Evolutionary conservation across 306 rosid genomes (phyloP).

Genomic region (Fragaria ananassa): DNA sequence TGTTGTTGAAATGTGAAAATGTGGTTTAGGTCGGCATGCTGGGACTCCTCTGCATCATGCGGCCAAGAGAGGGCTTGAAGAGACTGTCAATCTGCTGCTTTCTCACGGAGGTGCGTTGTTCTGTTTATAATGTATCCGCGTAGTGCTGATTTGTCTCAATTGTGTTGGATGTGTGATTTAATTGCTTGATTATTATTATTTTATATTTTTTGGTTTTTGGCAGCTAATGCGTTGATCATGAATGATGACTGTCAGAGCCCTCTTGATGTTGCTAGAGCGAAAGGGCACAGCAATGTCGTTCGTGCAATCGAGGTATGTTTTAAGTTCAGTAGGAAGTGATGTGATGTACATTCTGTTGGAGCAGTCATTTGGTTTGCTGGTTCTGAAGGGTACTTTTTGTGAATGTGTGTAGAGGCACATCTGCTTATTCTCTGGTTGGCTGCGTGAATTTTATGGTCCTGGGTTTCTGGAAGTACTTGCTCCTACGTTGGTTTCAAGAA

Average conservation of each 20-base stretch:
- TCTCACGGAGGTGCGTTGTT: slow-evolving; percentile 61
- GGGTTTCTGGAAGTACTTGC: slow-evolving; percentile 86
- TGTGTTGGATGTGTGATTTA: slow-evolving; percentile 14
- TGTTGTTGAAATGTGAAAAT: not conserved
- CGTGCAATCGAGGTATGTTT: slow-evolving; percentile 73
- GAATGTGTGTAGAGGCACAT: slow-evolving; percentile 61
- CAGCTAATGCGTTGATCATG: slow-evolving; percentile 81
- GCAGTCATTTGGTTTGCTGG: slow-evolving; percentile 12
- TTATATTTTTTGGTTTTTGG: slow-evolving; percentile 3
- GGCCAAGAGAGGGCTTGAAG: slow-evolving; percentile 82
- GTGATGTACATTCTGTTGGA: not conserved
- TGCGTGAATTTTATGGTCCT: slow-evolving; percentile 88
- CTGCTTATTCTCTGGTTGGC: slow-evolving; percentile 90
- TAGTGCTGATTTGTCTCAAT: not conserved
- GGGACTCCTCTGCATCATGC: slow-evolving; percentile 99
- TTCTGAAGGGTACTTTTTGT: not conserved
- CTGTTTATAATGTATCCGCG: not conserved
- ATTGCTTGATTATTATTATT: not conserved
- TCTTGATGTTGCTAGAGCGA: slow-evolving; percentile 84
- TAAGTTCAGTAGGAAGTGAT: slow-evolving; percentile 7
- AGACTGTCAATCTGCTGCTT: slow-evolving; percentile 73
- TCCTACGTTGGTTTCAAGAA: slow-evolving; percentile 73
- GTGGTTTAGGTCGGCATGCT: slow-evolving; percentile 60
- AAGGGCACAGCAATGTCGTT: slow-evolving; percentile 72
- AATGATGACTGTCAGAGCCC: slow-evolving; percentile 95